Percentiles rank a stretch among this genome's conserved stretches.
phyloP scores from a whole-genome alignment of 2,329 filamentous ascomycete genomes.

The Fusarium praegraminearum region DNA sequence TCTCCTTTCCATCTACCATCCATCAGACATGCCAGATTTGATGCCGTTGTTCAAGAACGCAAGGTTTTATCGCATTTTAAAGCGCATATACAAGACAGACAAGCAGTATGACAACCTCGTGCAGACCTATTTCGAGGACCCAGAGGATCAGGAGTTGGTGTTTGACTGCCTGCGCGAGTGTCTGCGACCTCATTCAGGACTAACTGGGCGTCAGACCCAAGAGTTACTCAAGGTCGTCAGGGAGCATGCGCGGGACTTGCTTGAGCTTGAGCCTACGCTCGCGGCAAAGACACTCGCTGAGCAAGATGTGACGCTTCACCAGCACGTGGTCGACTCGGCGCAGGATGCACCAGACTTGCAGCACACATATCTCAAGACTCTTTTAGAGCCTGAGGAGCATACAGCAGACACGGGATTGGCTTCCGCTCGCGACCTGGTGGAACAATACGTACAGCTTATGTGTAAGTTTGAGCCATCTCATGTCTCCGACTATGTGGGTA shows the following conservation, averaged over 20 bases:
- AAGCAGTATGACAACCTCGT: conserved; percentile 83
- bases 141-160: conserved; percentile 77
- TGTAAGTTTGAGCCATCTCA: conserved; percentile 85
- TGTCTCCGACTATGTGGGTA: conserved; percentile 85
- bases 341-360: conserved; percentile 72
- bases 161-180: conserved; percentile 85
- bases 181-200: conserved; percentile 71
- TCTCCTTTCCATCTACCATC: conserved; percentile 91
- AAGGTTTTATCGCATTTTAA: conserved; percentile 90
- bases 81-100: conserved; percentile 85
- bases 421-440: conserved; percentile 73
- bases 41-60: conserved; percentile 84
- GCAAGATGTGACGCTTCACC: conserved; percentile 73
- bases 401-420: conserved; percentile 49
- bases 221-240: conserved; percentile 77
- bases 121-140: conserved; percentile 86
- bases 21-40: conserved; percentile 80
- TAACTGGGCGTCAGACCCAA: conserved; percentile 76
- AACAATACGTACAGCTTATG: conserved; percentile 91
- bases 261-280: conserved; percentile 72
- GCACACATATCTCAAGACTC: conserved; percentile 79
- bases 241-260: conserved; percentile 73
- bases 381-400: conserved; percentile 73
- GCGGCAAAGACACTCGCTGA: conserved; percentile 74
- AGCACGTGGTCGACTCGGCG: conserved; percentile 72